Base-by-base conservation (phyloP, 768 basidiomycete genomes). In the Filobasidium wieringae region DNA sequence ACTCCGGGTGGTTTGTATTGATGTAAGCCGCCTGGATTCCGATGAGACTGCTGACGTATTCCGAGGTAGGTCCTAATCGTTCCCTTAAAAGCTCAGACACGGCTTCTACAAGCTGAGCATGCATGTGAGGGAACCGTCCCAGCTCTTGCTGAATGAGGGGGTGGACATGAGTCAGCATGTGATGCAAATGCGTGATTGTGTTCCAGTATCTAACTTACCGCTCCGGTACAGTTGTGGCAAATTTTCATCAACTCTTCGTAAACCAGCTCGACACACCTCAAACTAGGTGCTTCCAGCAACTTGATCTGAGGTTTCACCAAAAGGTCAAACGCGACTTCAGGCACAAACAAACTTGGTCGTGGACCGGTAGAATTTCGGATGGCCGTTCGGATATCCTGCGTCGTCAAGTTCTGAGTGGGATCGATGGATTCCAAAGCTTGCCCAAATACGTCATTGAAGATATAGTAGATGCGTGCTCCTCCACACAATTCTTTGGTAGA, bases 181-280 rank as follows among this genome's bases (percentile, higher is more conserved):
- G 14, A 33, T 27, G 19, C n/a, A 1, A 4, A 41, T 32, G 30
- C 29, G 17, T 22, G 53, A n/a, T 30, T 33, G 30, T 52, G n/a
- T 24, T 37, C 15, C 0, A 15, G 24, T 22, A 24, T 7, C 17
- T 30, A 26, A 75, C 82, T 70, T 68, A 92, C 91, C 51, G 80
- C 72, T 72, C 87, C 87, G 3, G 93, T 95, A 75, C 93, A 96
- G 69, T 93, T 97, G 72, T 99, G 95, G 74, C 95, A 97, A 45
- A 99, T 92, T 79, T 97, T 97, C 63, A 99, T 96, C 54, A 99
- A 77, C 74, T 99, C 95, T 73, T 99, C 95, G 71, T 99, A 99
- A 7, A 99, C 95, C 66, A 99, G 76, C 73, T 97, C 95, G 19
- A 97, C 95, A 65, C 95, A 99, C 40, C 95, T 80, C 75, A 95